Conservation (phyloP, 192 early-diverging fungal genomes). For the Coemansia sp. region DNA sequence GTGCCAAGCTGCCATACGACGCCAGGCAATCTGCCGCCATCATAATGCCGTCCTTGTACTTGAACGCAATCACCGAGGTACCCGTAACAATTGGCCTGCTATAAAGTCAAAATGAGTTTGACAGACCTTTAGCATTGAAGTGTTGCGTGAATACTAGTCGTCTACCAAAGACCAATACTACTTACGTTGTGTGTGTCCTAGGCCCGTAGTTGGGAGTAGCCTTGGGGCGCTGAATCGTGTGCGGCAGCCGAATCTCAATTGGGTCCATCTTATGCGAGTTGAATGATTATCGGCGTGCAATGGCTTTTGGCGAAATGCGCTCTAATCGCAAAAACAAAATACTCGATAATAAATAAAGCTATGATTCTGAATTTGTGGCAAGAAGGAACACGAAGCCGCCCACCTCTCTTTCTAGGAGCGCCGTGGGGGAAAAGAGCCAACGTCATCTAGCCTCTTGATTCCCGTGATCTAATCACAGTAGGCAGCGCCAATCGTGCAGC, state of each 20-base stretch:
- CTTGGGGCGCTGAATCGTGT: conserved; percentile 35
- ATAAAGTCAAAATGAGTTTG: not conserved
- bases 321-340: not conserved
- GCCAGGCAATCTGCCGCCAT: conserved; percentile 93
- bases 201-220: conserved; percentile 43
- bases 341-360: not conserved
- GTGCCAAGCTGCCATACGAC: conserved; percentile 91
- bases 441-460: not conserved
- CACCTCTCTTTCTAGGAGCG: not conserved
- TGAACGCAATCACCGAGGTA: conserved; percentile 89
- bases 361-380: not conserved
- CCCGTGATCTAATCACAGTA: not conserved
- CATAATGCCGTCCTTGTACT: conserved; percentile 97
- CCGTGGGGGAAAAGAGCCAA: not conserved
- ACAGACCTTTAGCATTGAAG: not conserved
- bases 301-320: not conserved
- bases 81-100: conserved; percentile 83
- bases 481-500: not conserved
- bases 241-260: conserved; percentile 27
- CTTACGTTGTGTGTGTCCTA: conserved; percentile 61
- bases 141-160: not conserved
- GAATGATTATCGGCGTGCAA: not conserved
- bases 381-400: not conserved
- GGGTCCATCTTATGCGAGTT: conserved; percentile 23
- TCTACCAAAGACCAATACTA: not conserved